A percentile compares a stretch with the other conserved stretches of the same genome.
Evolutionary conservation across 139 green algal species (phyloP).

Genomic region (Diplosphaera chodatii): DNA sequence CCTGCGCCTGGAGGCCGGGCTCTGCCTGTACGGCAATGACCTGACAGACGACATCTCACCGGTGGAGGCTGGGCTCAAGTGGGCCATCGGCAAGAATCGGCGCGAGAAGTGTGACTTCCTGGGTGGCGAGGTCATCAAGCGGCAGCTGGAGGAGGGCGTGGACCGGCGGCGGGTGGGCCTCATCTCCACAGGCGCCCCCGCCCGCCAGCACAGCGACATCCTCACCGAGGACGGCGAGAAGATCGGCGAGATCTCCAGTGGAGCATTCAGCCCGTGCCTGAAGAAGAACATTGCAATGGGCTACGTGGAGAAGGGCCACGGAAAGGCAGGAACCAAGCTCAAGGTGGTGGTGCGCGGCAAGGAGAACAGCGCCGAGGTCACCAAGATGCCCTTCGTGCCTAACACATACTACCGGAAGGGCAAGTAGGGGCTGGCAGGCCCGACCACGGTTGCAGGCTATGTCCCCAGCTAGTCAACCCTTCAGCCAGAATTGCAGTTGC

Average conservation of each 20-base stretch:
- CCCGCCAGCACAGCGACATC: slow-evolving; percentile 73
- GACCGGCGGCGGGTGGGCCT: slow-evolving; percentile 83
- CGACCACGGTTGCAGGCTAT: no score
- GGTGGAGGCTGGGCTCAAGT: slow-evolving; percentile 94
- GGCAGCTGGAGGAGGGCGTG: slow-evolving; percentile 88
- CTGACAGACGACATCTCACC: slow-evolving; percentile 89
- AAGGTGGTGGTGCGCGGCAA: slow-evolving; percentile 92
- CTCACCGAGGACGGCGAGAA: slow-evolving; percentile 62
- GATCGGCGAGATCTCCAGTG: slow-evolving; percentile 85
- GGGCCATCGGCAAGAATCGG: slow-evolving; percentile 90
- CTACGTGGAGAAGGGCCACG: slow-evolving; percentile 85
- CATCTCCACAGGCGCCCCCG: slow-evolving; percentile 78
- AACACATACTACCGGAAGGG: slow-evolving; percentile 76
- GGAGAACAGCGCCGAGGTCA: slow-evolving; percentile 69
- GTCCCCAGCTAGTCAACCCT: no score
- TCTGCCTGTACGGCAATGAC: slow-evolving; percentile 99
- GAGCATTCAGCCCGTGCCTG: slow-evolving; percentile 88
- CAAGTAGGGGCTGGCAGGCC: not conserved
- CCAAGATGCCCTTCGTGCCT: slow-evolving; percentile 98
- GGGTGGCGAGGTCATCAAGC: slow-evolving; percentile 88
- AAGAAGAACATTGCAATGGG: slow-evolving; percentile 99
- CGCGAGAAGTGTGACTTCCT: slow-evolving; percentile 88
- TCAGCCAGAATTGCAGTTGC: no score
- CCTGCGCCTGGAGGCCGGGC: slow-evolving; percentile 92
- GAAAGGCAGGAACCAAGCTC: slow-evolving; percentile 90